Evolutionary conservation across 2,329 filamentous ascomycete species (phyloP), one percentile per base, ranked within the genome.

Genomic region (Ceratocystiopsis sp.): DNA sequence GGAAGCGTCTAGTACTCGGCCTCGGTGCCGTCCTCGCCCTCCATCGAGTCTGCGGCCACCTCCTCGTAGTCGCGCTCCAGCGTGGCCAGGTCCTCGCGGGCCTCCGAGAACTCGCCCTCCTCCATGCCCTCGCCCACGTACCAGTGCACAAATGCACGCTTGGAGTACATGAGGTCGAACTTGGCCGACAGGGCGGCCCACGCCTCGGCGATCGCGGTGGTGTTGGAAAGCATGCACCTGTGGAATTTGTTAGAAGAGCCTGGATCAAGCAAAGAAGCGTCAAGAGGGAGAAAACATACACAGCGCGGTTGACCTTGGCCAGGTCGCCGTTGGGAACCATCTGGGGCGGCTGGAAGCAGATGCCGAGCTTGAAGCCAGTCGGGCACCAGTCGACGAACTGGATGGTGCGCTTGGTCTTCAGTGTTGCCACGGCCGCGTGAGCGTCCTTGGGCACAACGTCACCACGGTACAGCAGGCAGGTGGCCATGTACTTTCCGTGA

Each of bases 381-480:
- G 91, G 91, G 78, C 91, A 98, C 91, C 91, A 98, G 71, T 98
- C 91, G 61, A 98, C 91, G 63, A 96, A 94, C 70, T 96, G 87
- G 62, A 98, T 93, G 56, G 91, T 94, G 59, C 85, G 83, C 83
- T 95, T 96, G 65, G 91, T 94, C 84, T 96, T 98, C 61, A 96
- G 82, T 52, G 84, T 86, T 49, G 89, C 87, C 54, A 96, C 87
- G 52, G 91, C 89, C 48, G 69, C 76, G 71, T 95, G 84, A 53
- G 84, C 84, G 59, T 96, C 89, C 69, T 93, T 93, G 66, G 89
- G 84, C 49, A 96, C 91, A 55, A 98, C 89, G 58, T 96, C 91
- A 65, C 89, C 91, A 62, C 89, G 89, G 78, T 98, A 98, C 63
- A 98, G 71, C 67, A 98, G 67, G 66, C 87, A 95, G 57, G 87